Base-by-base conservation (phyloP, 2,329 filamentous ascomycete species). In the Xylaria polymorpha region DNA sequence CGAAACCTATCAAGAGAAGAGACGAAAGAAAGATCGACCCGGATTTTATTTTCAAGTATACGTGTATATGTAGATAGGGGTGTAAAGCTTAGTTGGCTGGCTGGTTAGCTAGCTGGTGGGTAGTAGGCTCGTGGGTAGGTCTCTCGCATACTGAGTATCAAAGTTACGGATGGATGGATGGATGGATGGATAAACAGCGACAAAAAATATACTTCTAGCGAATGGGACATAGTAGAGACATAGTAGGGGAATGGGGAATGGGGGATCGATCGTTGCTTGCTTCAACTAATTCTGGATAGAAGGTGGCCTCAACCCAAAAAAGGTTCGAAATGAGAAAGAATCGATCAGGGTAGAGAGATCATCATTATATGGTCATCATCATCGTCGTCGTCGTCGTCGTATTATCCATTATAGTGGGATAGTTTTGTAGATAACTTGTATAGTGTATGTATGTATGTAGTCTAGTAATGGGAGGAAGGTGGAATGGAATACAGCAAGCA, bases 391-490 rank as follows among this genome's bases (percentile, higher is more conserved):
- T 29, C 25, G 4, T 29, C 25, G 25, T 29, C 25, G 25, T 29
- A 29, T 29, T 29, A 29, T 29, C 25, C 25, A 29, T 29, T 29
- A 29, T 29, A 29, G 25, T 29, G 4, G 25, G 25, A 25, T 22
- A 18, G 46, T 43, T 56, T 44, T 66, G 63, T 69, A 66, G 63
- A 69, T 69, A 68, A 46, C 55, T 60, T 37, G 39, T 67, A 60
- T 64, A 59, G 57, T 64, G 14, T 43, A 22, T 56, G 55, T 58
- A 20, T 15, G 22, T 56, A 20, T 35, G 25, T 53, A 46, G 22
- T 15, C 32, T 55, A 50, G 62, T 69, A 69, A 66, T 69, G 46
- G 18, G 57, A 62, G 25, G 25, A 29, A n/a, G n/a, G 29, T 14
- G 15, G 44, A 66, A n/a, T 6, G 20, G 37, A 41, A 59, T 56